Evolutionary conservation across 192 early-diverging fungal species (phyloP).

Genomic region (Podila epicladia): DNA sequence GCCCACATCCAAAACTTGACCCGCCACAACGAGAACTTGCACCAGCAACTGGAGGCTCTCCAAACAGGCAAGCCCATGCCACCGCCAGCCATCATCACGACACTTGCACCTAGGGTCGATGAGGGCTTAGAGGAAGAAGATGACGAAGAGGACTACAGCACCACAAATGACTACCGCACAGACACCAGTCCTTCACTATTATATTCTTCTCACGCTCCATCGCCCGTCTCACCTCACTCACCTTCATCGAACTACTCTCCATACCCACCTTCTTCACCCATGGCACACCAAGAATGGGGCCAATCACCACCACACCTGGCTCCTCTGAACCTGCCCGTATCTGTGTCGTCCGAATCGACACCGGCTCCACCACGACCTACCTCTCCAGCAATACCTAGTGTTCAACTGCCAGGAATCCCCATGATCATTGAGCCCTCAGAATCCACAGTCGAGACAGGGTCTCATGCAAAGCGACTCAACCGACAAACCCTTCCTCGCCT

Average conservation of each 20-base stretch:
- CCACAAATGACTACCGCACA: neutral
- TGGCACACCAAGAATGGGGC: neutral
- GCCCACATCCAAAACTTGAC: constrained; percentile 71
- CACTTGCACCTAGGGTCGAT: constrained; percentile 12
- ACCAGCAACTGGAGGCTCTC: constrained; percentile 24
- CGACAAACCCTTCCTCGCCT: constrained; percentile 27
- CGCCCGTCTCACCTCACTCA: constrained; percentile 25
- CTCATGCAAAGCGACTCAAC: constrained; percentile 35
- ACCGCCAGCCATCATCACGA: constrained; percentile 24
- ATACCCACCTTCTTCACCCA: neutral
- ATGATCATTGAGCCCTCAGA: constrained; percentile 36
- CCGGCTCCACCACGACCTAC: neutral
- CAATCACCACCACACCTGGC: neutral
- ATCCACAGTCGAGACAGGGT: constrained; percentile 1
- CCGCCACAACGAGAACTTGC: constrained; percentile 59
- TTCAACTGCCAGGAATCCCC: constrained; percentile 13
- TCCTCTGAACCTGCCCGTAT: neutral
- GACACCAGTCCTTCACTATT: constrained; percentile 11
- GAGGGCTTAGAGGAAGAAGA: constrained; percentile 5
- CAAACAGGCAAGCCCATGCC: constrained; percentile 12
- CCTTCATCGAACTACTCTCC: constrained; percentile 17
- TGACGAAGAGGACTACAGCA: neutral
- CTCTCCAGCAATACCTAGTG: constrained; percentile 1
- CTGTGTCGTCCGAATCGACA: neutral
- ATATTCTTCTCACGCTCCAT: constrained; percentile 13